phyloP scores from a whole-genome alignment of 306 rosid genomes.

The Cucurbita argyrosperma region DNA sequence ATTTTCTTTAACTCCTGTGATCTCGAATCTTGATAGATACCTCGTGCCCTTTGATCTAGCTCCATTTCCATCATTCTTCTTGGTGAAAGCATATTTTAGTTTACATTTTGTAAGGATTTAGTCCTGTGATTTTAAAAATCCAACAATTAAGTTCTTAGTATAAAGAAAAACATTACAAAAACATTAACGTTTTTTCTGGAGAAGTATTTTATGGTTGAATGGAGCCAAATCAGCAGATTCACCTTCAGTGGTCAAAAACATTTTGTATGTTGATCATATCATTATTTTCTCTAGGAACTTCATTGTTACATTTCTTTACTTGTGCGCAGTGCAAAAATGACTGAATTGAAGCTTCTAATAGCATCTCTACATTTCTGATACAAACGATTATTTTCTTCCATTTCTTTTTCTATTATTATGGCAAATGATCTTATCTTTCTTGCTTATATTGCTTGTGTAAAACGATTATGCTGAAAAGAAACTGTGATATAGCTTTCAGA shows the following conservation, averaged over 20 bases:
- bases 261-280: background rate
- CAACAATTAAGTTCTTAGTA: background rate
- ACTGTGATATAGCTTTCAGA: constrained; percentile 49
- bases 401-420: no score
- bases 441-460: background rate
- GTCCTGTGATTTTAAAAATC: background rate
- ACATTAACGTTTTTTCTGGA: background rate
- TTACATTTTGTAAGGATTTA: background rate
- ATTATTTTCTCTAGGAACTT: background rate
- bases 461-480: background rate
- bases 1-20: background rate
- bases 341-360: background rate
- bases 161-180: background rate
- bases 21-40: background rate
- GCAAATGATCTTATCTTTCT: background rate
- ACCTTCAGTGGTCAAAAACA: background rate
- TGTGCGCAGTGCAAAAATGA: background rate
- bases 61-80: background rate
- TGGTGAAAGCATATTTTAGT: background rate
- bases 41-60: background rate
- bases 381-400: background rate
- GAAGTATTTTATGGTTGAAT: background rate
- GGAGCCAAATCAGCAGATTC: background rate
- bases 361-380: background rate
- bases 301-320: background rate